Conservation (phyloP, 2,329 filamentous ascomycete species). For the Verticillium klebahnii region DNA sequence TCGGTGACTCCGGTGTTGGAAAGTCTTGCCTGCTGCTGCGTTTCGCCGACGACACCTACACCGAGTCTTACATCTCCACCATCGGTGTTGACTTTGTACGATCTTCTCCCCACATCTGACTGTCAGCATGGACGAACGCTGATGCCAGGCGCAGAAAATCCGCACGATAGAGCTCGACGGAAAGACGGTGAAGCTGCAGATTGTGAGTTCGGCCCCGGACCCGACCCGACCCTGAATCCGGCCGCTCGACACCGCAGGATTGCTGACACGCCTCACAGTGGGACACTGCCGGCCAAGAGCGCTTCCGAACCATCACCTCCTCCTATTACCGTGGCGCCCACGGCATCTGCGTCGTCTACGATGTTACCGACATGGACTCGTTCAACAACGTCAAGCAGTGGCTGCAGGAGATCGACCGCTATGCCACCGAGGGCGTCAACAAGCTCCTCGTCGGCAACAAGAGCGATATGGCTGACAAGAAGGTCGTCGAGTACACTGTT, state of each 20-base stretch:
- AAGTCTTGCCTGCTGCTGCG: conserved; percentile 98
- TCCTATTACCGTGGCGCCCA: conserved; percentile 99
- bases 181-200: conserved; percentile 99
- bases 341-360: conserved; percentile 99
- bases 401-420: conserved; percentile 99
- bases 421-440: conserved; percentile 98
- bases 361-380: conserved; percentile 99
- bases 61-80: conserved; percentile 98
- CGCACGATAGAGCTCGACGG: conserved; percentile 98
- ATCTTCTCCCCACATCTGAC: background rate
- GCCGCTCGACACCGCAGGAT: background rate
- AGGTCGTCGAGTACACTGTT: conserved; percentile 98
- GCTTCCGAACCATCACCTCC: conserved; percentile 98
- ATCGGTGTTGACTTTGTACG: conserved; percentile 98
- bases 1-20: conserved; percentile 99
- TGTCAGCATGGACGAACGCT: conserved; percentile 1
- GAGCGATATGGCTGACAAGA: conserved; percentile 99
- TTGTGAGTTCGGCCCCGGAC: conserved; percentile 58
- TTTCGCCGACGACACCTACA: conserved; percentile 99
- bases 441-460: conserved; percentile 99
- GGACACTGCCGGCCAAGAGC: conserved; percentile 98
- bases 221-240: background rate
- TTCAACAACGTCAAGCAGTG: conserved; percentile 99
- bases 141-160: conserved; percentile 72
- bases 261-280: conserved; percentile 57